Percentiles rank a stretch among this genome's conserved stretches.
Evolutionary conservation across 441 rosid genomes (phyloP).

Genomic region (Eutrema salsugineum): DNA sequence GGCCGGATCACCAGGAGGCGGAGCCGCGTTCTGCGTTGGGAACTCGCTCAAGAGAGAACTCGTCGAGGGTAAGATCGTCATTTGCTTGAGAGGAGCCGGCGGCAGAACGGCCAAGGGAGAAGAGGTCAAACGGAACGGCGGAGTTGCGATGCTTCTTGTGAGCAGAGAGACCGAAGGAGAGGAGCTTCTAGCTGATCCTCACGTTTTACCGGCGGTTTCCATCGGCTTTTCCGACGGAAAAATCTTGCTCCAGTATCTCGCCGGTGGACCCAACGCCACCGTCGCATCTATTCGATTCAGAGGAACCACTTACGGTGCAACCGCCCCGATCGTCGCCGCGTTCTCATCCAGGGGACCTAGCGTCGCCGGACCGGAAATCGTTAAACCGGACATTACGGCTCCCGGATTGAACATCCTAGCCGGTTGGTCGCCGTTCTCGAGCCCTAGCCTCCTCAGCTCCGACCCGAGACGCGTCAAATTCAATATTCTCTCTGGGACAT

Average conservation of each 20-base stretch:
- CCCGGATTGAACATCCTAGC: conserved; percentile 65
- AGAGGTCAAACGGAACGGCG: conserved; percentile 49
- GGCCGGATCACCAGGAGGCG: conserved; percentile 20
- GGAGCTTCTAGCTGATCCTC: conserved; percentile 46
- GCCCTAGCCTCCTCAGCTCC: conserved; percentile 35
- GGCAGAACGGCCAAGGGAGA: conserved; percentile 39
- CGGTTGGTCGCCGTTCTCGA: conserved; percentile 47
- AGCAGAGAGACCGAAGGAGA: conserved; percentile 39
- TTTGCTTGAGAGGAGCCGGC: conserved; percentile 42
- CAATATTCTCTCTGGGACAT: conserved; percentile 64
- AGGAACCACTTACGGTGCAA: conserved; percentile 42
- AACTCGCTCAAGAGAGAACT: conserved; percentile 32
- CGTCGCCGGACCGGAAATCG: conserved; percentile 39
- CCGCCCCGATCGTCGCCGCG: conserved; percentile 53
- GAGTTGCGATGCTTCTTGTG: conserved; percentile 46
- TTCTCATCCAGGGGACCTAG: conserved; percentile 70
- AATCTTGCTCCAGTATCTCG: conserved; percentile 31
- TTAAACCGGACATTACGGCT: conserved; percentile 62
- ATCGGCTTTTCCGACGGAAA: conserved; percentile 39
- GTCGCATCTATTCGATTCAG: conserved; percentile 39
- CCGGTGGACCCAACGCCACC: conserved; percentile 25
- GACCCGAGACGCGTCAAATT: conserved; percentile 50
- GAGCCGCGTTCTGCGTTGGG: conserved; percentile 25
- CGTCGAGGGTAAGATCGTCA: conserved; percentile 49
- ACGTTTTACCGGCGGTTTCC: conserved; percentile 45